Conservation (phyloP, 1,284 basidiomycete species). For the Volvariella volvacea region DNA sequence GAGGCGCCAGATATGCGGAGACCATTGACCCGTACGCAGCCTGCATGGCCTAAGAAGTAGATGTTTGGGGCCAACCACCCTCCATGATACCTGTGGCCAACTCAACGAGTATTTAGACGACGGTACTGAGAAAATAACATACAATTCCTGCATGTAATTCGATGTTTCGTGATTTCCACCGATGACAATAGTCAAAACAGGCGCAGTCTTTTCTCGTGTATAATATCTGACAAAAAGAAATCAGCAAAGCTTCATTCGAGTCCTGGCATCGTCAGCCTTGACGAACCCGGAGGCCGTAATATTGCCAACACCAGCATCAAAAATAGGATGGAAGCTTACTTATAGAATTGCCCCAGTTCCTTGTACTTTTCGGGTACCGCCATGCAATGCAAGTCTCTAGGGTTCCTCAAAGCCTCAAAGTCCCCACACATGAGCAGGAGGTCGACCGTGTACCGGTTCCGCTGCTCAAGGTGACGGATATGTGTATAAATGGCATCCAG, state of each 20-base stretch:
- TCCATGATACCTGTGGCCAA: constrained; percentile 69
- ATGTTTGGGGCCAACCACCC: constrained; percentile 97
- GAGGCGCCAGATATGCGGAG: constrained; percentile 85
- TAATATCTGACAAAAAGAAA: constrained; percentile 61
- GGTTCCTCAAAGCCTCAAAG: constrained; percentile 90
- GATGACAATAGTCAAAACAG: constrained; percentile 88
- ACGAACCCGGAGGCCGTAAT: too few species aligned
- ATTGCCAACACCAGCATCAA: too few species aligned
- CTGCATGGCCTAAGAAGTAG: constrained; percentile 92
- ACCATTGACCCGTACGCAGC: constrained; percentile 84
- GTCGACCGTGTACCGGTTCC: constrained; percentile 67
- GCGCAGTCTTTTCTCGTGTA: constrained; percentile 74
- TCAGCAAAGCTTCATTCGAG: too few species aligned
- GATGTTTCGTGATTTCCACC: constrained; percentile 98
- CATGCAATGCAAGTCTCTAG: constrained; percentile 83
- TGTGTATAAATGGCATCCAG: constrained; percentile 85
- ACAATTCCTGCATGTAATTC: constrained; percentile 97
- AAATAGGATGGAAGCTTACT: constrained; percentile 38
- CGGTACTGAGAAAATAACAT: constrained; percentile 22
- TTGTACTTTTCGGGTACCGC: constrained; percentile 90
- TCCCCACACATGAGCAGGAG: constrained; percentile 91
- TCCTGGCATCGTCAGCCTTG: too few species aligned
- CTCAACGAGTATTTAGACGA: constrained; percentile 1
- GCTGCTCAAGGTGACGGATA: constrained; percentile 56
- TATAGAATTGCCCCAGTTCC: constrained; percentile 77